Evolutionary conservation across 805 yeast genomes (phyloP), one percentile per base, ranked within the genome.

Genomic region (Teunomyces gatunensis): DNA sequence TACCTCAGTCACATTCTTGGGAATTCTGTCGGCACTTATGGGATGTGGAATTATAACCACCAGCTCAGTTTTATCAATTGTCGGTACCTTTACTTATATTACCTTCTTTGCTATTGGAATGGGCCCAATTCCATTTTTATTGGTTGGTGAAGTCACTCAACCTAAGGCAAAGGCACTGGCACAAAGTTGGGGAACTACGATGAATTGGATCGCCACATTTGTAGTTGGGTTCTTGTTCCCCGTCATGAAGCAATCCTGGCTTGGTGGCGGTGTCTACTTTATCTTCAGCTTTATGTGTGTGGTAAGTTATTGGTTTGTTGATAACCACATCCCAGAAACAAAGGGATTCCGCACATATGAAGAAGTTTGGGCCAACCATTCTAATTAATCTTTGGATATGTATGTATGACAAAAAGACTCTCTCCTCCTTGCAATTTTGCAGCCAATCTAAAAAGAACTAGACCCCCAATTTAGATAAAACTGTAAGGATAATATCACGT

Each of bases 121-220:
- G 51, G 99, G 99, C 0, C 99, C 99, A 5, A 90, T 94, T 46
- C 99, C 99, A 36, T 92, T 94, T 68, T 69, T 92, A 54, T 68
- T 91, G 45, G 84, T 92, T 9, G 81, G 96, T 5, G 98, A 94
- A 62, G 83, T 92, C n/a, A 85, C 96, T 0, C 95, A 90, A 50
- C 69, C 78, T 1, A 81, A 83, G 49, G 92, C 92, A 1, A 83
- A 83, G 48, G 91, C 91, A 2, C 74, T 83, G 39, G 97, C 98
- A 0, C 99, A 94, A 67, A 85, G 96, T 61, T 85, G 88, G 74
- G 98, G 96, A 10, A 89, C 94, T 0, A 80, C 89, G 11, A 80
- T 88, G 71, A 94, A 92, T 64, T 92, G 97, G 97, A 56, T 88
- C 9, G 86, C 96, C 7, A 89, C 97, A 0, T 92, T 94, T 59